Evolutionary conservation across 768 basidiomycete genomes (phyloP).

Genomic region (Rhizopogon roseolus): DNA sequence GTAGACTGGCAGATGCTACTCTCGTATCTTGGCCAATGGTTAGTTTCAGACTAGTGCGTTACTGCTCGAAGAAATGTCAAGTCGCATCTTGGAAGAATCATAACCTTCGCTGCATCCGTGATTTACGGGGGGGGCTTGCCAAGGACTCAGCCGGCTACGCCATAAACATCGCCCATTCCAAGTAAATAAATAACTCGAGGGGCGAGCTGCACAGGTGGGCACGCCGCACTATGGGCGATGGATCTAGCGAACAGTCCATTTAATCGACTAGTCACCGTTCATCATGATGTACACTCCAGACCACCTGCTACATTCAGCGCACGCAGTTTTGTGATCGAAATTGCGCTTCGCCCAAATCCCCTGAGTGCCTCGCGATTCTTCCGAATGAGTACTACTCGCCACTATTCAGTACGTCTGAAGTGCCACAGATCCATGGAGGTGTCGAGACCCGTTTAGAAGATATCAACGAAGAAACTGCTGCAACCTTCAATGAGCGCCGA

Average conservation of each 20-base stretch:
- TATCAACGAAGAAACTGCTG: constrained; percentile 14
- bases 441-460: constrained; percentile 17
- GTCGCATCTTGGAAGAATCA: constrained; percentile 25
- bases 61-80: constrained; percentile 26
- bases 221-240: constrained; percentile 17
- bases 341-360: constrained; percentile 14
- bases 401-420: not conserved
- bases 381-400: constrained; percentile 8
- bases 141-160: constrained; percentile 9
- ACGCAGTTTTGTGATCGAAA: constrained; percentile 16
- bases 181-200: constrained; percentile 23
- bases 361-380: constrained; percentile 13
- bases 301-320: not conserved
- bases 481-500: constrained; percentile 15
- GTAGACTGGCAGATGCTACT: constrained; percentile 1
- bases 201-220: constrained; percentile 12
- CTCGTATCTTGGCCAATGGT: not conserved
- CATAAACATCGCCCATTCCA: constrained; percentile 18
- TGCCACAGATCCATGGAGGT: constrained; percentile 16
- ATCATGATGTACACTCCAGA: not conserved
- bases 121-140: constrained; percentile 10
- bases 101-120: constrained; percentile 13
- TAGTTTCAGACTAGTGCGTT: constrained; percentile 18
- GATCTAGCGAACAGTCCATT: constrained; percentile 21
- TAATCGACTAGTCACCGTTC: constrained; percentile 10